These are phyloP conservation scores for Plasmodium vinckei DNA, from an alignment of 169 alveolate species.

Conservation along the genomic window DNA sequence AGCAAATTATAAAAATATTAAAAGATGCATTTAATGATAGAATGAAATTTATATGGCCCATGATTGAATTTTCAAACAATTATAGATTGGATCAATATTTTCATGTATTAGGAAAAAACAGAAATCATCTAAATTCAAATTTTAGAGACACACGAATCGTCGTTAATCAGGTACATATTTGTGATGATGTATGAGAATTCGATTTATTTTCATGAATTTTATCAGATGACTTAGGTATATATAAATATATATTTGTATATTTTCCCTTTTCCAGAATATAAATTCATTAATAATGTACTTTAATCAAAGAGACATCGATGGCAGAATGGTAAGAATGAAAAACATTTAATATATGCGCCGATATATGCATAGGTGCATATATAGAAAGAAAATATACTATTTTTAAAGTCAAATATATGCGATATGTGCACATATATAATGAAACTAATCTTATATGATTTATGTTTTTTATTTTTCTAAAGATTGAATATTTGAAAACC, in stretches of 20 bases:
- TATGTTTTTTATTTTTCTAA: slow-evolving; percentile 2
- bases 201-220: background rate
- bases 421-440: background rate
- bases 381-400: background rate
- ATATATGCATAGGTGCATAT: background rate
- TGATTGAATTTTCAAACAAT: slow-evolving; percentile 55
- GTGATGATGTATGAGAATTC: background rate
- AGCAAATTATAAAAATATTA: slow-evolving; percentile 30
- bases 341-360: no score
- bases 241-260: background rate
- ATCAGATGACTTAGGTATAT: background rate
- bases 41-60: slow-evolving; percentile 54
- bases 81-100: slow-evolving; percentile 72
- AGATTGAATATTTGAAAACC: slow-evolving; percentile 61
- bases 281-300: slow-evolving; percentile 50
- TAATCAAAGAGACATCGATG: slow-evolving; percentile 59
- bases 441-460: background rate
- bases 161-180: slow-evolving; percentile 40
- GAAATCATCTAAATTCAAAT: slow-evolving; percentile 25
- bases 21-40: slow-evolving; percentile 64
- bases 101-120: slow-evolving; percentile 63
- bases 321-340: slow-evolving; percentile 27
- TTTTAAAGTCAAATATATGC: background rate
- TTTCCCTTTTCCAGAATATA: slow-evolving; percentile 26
- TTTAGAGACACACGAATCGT: slow-evolving; percentile 35